phyloP scores from a whole-genome alignment of 768 basidiomycete genomes.

The Suillus lakei region DNA sequence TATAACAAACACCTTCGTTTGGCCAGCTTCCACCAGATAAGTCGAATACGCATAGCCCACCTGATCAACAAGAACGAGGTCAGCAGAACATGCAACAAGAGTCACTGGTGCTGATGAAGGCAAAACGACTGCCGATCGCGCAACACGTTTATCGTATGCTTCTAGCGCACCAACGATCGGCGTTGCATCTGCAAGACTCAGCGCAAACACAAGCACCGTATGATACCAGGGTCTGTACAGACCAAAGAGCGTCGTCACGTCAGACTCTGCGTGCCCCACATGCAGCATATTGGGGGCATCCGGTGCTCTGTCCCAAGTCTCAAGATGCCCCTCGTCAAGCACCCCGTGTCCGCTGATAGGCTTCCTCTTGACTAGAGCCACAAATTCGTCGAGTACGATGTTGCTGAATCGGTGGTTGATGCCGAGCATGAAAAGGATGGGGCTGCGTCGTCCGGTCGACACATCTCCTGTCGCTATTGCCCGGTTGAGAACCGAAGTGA shows the following conservation, averaged over 20 bases:
- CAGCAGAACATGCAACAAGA: constrained; percentile 17
- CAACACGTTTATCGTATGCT: neutral
- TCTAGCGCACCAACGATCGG: neutral
- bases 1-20: constrained; percentile 35
- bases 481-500: constrained; percentile 19
- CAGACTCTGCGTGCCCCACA: neutral
- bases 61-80: constrained; percentile 38
- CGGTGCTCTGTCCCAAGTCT: constrained; percentile 14
- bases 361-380: too few relatives aligned
- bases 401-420: constrained; percentile 17
- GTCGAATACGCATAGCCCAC: constrained; percentile 40
- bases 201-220: constrained; percentile 35
- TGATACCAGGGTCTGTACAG: constrained; percentile 31
- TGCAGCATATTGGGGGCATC: constrained; percentile 9
- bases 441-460: too few relatives aligned
- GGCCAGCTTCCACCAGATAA: constrained; percentile 37
- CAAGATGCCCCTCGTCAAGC: neutral
- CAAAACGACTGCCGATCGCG: constrained; percentile 4
- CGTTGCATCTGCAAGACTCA: neutral
- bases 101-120: neutral
- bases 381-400: constrained; percentile 14
- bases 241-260: constrained; percentile 28
- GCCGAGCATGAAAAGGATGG: constrained; percentile 33
- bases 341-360: constrained; percentile 2
- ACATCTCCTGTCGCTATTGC: too few relatives aligned